Evolutionary conservation across 2,329 filamentous ascomycete genomes (phyloP).

Genomic region (Arthrinium puccinioides): DNA sequence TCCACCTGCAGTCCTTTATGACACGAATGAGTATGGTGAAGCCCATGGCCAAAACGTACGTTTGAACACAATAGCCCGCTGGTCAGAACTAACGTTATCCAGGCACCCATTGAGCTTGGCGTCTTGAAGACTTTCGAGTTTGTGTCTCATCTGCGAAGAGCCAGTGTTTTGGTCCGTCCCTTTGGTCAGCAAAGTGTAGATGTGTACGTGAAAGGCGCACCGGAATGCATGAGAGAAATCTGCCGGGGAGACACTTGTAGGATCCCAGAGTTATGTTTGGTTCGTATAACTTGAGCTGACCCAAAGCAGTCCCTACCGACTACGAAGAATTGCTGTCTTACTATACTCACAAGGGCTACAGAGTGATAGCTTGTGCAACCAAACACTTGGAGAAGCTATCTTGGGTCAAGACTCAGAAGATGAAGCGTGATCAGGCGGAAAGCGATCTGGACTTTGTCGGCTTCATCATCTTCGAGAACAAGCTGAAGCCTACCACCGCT

Average conservation of each 20-base stretch:
- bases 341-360: slow-evolving; percentile 93
- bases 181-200: slow-evolving; percentile 80
- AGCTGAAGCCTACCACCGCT: slow-evolving; percentile 82
- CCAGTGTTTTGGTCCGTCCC: slow-evolving; percentile 85
- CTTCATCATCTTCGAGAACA: slow-evolving; percentile 99
- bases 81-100: slow-evolving; percentile 5
- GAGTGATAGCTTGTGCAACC: slow-evolving; percentile 91
- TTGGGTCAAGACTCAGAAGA: slow-evolving; percentile 92
- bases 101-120: slow-evolving; percentile 72
- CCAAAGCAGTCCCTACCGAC: slow-evolving; percentile 66
- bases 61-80: not conserved
- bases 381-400: slow-evolving; percentile 82
- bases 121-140: slow-evolving; percentile 90
- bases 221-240: slow-evolving; percentile 93
- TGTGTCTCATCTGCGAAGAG: slow-evolving; percentile 81
- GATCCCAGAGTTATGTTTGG: slow-evolving; percentile 26
- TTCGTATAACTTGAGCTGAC: slow-evolving; percentile 9
- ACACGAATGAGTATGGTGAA: slow-evolving; percentile 22
- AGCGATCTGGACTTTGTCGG: slow-evolving; percentile 79
- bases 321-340: slow-evolving; percentile 84
- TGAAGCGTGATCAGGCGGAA: slow-evolving; percentile 81
- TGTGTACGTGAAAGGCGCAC: slow-evolving; percentile 92
- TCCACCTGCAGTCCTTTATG: slow-evolving; percentile 52
- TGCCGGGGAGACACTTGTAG: slow-evolving; percentile 73
- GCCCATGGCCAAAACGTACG: slow-evolving; percentile 20